Percentiles rank a stretch among this genome's conserved stretches.
Evolutionary conservation across 23 red algal genomes (phyloP).

Genomic region (Cyanidium caldarium): DNA sequence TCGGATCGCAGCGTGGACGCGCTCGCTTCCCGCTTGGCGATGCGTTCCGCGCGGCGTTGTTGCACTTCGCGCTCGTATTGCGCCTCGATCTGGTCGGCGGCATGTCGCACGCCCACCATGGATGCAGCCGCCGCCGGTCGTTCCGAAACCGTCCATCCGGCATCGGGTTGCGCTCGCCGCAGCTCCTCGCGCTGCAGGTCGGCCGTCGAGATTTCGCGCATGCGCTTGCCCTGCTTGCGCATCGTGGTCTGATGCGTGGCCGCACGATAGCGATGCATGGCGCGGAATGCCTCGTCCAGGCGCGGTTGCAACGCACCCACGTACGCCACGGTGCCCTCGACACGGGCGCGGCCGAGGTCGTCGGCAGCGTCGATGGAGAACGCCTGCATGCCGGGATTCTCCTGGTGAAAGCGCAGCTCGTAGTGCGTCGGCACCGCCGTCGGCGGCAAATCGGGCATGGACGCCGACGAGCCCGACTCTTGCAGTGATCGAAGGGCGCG

Average conservation of each 20-base stretch:
- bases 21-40: neutral
- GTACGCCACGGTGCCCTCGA: neutral
- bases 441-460: no score
- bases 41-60: neutral
- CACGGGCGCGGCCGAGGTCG: neutral
- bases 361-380: neutral
- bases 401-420: neutral
- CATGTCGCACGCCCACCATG: neutral
- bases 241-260: neutral
- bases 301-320: neutral
- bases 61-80: neutral
- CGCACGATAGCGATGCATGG: slow-evolving; percentile 1
- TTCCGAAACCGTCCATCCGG: neutral
- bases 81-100: neutral
- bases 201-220: neutral
- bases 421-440: neutral
- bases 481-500: neutral
- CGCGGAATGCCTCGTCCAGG: neutral
- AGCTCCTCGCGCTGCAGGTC: neutral
- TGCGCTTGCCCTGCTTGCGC: neutral
- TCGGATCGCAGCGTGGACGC: neutral
- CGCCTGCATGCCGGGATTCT: neutral
- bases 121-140: neutral
- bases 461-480: neutral
- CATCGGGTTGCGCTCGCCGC: neutral